phyloP scores from a whole-genome alignment of 148 eudicot species.

The Arctostaphylos glauca region DNA sequence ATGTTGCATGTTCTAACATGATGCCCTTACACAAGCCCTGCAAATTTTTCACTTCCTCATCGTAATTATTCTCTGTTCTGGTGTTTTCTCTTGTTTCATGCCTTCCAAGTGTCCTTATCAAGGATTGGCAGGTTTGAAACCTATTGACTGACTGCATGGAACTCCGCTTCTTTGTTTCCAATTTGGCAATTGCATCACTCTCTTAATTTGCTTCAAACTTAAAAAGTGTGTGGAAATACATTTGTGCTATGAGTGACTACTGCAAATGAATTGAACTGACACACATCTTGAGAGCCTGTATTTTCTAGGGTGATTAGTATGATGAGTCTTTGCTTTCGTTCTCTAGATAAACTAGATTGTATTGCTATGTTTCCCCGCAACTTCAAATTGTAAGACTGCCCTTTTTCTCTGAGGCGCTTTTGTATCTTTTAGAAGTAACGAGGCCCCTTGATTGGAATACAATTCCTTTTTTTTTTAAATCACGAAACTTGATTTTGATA shows the following conservation, averaged over 20 bases:
- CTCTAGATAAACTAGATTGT: not conserved
- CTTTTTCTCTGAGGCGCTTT: not conserved
- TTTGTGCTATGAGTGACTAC: not conserved
- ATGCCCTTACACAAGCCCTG: not conserved
- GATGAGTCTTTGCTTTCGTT: not conserved
- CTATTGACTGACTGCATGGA: not conserved
- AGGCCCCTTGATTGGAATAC: not conserved
- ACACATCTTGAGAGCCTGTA: not conserved
- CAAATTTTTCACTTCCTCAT: not conserved
- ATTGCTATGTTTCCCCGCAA: not conserved
- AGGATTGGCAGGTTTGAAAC: not conserved
- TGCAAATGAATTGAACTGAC: not conserved
- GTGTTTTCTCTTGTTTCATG: not conserved
- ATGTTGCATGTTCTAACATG: not conserved
- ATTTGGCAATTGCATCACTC: not conserved
- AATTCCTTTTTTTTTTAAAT: not conserved
- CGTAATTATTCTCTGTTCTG: not conserved
- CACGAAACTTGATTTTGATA: not conserved
- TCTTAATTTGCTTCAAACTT: not conserved
- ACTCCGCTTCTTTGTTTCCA: not conserved
- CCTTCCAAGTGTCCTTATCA: not conserved
- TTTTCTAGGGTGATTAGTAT: not conserved
- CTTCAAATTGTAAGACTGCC: not conserved
- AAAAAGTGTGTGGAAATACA: not conserved
- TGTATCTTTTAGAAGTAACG: not conserved